phyloP scores from a whole-genome alignment of 768 basidiomycete species.

The Hydnomerulius pinastri region DNA sequence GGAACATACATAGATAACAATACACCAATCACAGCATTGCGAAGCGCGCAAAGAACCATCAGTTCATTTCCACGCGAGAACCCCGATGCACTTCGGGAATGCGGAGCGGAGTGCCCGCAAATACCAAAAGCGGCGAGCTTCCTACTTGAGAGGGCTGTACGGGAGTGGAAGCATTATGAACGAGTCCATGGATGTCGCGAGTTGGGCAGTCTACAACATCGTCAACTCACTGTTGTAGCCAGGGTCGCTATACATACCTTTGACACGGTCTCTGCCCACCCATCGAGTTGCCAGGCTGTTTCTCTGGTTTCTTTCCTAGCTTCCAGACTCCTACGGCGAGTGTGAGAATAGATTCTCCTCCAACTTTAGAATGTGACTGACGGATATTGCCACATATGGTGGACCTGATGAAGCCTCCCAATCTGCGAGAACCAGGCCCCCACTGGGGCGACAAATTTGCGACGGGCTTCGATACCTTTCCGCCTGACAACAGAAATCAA shows the following conservation, averaged over 20 bases:
- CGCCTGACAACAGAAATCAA: constrained; percentile 55
- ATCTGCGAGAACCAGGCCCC: constrained; percentile 94
- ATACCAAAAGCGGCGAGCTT: not conserved
- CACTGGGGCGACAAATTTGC: constrained; percentile 80
- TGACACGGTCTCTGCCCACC: constrained; percentile 93
- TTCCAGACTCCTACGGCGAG: constrained; percentile 59
- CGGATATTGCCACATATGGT: constrained; percentile 99
- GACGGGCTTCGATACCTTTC: constrained; percentile 90
- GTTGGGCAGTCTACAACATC: constrained; percentile 74
- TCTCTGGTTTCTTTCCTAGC: constrained; percentile 82
- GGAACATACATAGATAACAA: not conserved
- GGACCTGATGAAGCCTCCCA: constrained; percentile 82
- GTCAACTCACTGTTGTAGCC: constrained; percentile 1
- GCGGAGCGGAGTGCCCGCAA: constrained; percentile 1
- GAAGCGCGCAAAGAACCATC: not conserved
- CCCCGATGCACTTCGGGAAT: not conserved
- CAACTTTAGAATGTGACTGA: constrained; percentile 40
- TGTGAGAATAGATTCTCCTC: constrained; percentile 11
- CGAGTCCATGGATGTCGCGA: constrained; percentile 85
- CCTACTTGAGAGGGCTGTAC: constrained; percentile 83
- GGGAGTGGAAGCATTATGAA: constrained; percentile 78
- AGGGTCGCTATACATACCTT: constrained; percentile 55
- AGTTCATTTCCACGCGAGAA: not conserved
- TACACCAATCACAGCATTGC: not conserved
- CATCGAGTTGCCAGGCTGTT: constrained; percentile 91